Conservation (phyloP, 2,329 filamentous ascomycete genomes). For the Furcasterigmium sp. region DNA sequence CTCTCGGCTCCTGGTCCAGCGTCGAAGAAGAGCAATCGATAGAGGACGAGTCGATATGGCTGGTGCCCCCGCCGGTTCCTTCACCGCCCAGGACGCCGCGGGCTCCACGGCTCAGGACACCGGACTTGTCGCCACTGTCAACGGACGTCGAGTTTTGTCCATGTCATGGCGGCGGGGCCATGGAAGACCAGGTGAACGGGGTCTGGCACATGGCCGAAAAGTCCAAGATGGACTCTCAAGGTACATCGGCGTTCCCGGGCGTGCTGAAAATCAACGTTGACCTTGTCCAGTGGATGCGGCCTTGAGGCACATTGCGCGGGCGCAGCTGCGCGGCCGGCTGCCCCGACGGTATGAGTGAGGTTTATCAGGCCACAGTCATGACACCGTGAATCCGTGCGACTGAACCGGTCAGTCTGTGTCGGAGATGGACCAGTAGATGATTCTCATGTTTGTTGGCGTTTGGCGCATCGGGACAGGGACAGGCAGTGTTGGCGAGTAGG, state of each 20-base stretch:
- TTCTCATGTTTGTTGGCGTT: too few species aligned
- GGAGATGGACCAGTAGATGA: too few species aligned
- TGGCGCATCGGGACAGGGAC: too few species aligned
- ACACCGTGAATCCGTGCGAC: background rate
- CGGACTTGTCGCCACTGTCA: slow-evolving; percentile 9
- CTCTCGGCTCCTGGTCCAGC: background rate
- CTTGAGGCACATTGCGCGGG: slow-evolving; percentile 7
- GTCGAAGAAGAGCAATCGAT: background rate
- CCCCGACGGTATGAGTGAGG: background rate
- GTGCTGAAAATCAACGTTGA: slow-evolving; percentile 2
- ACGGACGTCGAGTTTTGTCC: slow-evolving; percentile 10
- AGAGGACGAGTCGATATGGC: background rate
- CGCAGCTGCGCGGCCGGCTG: background rate
- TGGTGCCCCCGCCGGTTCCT: background rate
- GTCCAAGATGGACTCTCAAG: slow-evolving; percentile 4
- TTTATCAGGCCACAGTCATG: too few species aligned
- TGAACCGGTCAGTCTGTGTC: too few species aligned
- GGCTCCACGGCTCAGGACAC: slow-evolving; percentile 8
- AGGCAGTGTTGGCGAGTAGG: too few species aligned
- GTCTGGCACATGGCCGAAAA: slow-evolving; percentile 8
- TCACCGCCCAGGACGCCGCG: slow-evolving; percentile 5
- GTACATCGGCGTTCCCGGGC: background rate
- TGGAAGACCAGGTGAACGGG: slow-evolving; percentile 10
- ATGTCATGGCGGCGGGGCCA: slow-evolving; percentile 6
- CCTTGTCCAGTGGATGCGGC: slow-evolving; percentile 8